Conservation (phyloP, 306 rosid genomes). For the Purshia tridentata region DNA sequence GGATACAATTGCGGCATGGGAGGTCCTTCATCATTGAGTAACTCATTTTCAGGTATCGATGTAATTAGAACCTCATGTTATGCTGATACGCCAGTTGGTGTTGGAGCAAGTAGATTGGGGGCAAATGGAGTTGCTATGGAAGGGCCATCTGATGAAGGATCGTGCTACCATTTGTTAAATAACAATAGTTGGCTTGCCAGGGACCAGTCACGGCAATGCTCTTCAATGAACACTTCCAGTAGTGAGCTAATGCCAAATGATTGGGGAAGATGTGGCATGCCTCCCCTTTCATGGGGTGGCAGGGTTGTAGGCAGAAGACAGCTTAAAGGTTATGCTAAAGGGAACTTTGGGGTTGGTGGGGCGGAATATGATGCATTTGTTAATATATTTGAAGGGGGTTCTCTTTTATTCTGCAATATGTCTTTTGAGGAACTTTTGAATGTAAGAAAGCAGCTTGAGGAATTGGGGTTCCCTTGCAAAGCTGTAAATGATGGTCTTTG, state of each 20-base stretch:
- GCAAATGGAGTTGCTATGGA: slow-evolving; percentile 63
- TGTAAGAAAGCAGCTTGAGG: slow-evolving; percentile 93
- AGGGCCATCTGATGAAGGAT: slow-evolving; percentile 90
- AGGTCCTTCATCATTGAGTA: slow-evolving; percentile 61
- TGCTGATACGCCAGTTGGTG: slow-evolving; percentile 53
- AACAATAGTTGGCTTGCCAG: slow-evolving; percentile 58
- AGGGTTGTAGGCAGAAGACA: slow-evolving; percentile 79
- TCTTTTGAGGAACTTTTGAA: slow-evolving; percentile 90
- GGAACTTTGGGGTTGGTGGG: slow-evolving; percentile 50
- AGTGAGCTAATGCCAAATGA: slow-evolving; percentile 62
- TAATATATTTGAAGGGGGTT: slow-evolving; percentile 92
- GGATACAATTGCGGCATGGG: slow-evolving; percentile 57
- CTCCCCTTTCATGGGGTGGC: slow-evolving; percentile 82
- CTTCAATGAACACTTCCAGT: slow-evolving; percentile 62
- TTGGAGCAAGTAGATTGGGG: slow-evolving; percentile 55
- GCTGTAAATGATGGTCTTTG: slow-evolving; percentile 97
- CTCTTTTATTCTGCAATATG: slow-evolving; percentile 88
- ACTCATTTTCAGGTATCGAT: slow-evolving; percentile 46
- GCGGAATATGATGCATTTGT: slow-evolving; percentile 84
- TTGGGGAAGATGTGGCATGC: slow-evolving; percentile 80
- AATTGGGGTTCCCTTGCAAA: slow-evolving; percentile 91
- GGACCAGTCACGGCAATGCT: slow-evolving; percentile 69
- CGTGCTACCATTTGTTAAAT: slow-evolving; percentile 60
- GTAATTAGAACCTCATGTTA: slow-evolving; percentile 54
- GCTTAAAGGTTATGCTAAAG: slow-evolving; percentile 62